These are phyloP conservation scores for Omphalotus olearius DNA, from an alignment of 1,284 basidiomycete genomes.

Conservation along the genomic window DNA sequence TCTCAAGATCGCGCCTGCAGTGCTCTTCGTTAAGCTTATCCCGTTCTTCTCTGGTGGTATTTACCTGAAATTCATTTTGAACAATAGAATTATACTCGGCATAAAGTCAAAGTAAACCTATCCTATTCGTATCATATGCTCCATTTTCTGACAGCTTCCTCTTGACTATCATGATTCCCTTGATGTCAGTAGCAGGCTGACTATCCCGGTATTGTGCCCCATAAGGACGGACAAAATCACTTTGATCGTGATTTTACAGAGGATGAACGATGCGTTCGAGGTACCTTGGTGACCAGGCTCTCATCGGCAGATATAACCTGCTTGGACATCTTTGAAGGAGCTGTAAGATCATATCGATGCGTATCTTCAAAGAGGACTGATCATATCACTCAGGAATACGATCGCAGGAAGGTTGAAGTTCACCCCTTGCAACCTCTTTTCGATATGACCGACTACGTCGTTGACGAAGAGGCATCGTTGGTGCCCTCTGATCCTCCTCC, in stretches of 20 bases:
- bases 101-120: slow-evolving; percentile 47
- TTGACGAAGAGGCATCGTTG: slow-evolving; percentile 15
- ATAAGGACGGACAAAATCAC: slow-evolving; percentile 37
- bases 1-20: slow-evolving; percentile 39
- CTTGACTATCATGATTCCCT: neutral
- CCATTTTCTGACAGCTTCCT: neutral
- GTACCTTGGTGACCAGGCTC: slow-evolving; percentile 67
- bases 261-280: slow-evolving; percentile 58
- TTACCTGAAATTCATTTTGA: neutral
- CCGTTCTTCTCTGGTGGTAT: neutral
- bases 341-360: slow-evolving; percentile 41
- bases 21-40: slow-evolving; percentile 24
- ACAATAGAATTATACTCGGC: slow-evolving; percentile 68
- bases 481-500: slow-evolving; percentile 34
- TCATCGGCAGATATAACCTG: slow-evolving; percentile 50
- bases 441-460: slow-evolving; percentile 27
- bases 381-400: slow-evolving; percentile 59
- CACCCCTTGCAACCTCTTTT: slow-evolving; percentile 45
- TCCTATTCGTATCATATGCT: neutral
- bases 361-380: neutral
- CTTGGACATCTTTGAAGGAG: slow-evolving; percentile 76
- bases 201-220: slow-evolving; percentile 76
- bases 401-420: slow-evolving; percentile 47
- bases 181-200: neutral
- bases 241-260: slow-evolving; percentile 32